Percentiles rank a stretch among this genome's conserved stretches.
Conservation (phyloP, 345 rosid genomes). For the Pistacia integerrima region DNA sequence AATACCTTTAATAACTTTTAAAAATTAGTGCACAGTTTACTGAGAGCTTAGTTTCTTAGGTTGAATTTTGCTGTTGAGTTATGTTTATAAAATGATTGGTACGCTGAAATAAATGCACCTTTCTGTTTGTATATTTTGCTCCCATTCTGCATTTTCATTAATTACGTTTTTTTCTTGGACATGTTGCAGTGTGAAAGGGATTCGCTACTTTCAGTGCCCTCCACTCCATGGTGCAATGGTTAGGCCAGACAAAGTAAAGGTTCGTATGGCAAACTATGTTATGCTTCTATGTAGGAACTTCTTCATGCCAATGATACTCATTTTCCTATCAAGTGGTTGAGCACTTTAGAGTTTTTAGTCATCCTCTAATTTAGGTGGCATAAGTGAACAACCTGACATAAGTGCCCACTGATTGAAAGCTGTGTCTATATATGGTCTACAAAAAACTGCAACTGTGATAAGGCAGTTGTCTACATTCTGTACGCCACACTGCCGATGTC, state of each 20-base stretch:
- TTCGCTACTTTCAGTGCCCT: slow-evolving; percentile 72
- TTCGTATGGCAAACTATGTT: slow-evolving; percentile 29
- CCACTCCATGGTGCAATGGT: slow-evolving; percentile 77
- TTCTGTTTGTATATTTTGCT: background rate
- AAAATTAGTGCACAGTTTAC: background rate
- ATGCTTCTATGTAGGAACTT: slow-evolving; percentile 2
- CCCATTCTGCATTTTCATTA: background rate
- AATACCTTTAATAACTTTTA: background rate
- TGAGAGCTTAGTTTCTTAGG: background rate
- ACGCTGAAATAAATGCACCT: background rate
- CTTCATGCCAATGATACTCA: background rate
- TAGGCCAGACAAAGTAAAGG: slow-evolving; percentile 96
- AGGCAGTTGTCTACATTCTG: background rate
- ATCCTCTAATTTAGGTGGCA: background rate
- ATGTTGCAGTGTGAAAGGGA: slow-evolving; percentile 76
- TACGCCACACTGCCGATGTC: background rate
- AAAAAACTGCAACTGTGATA: background rate
- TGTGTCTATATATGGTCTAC: background rate
- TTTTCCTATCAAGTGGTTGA: background rate
- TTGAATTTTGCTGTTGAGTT: background rate
- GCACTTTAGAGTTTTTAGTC: background rate
- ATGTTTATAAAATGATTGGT: background rate
- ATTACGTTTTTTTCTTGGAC: slow-evolving; percentile 7
- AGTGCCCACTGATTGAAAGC: background rate
- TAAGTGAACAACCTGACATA: no score